Base-by-base conservation (phyloP, 2,329 filamentous ascomycete species). In the Aspergillus clavatus region DNA sequence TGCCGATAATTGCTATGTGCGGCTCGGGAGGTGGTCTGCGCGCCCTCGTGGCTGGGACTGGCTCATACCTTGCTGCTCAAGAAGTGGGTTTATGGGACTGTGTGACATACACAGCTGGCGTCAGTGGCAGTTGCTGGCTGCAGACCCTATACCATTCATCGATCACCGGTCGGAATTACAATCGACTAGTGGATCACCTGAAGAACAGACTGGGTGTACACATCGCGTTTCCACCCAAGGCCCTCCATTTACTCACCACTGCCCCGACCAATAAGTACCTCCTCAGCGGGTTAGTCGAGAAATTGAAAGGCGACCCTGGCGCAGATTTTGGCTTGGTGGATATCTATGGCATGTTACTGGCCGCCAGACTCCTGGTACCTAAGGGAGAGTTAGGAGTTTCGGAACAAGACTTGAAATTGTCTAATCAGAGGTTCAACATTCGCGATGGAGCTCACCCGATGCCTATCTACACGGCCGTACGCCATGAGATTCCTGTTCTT, bases 101-200 rank as follows among this genome's bases (percentile, higher is more conserved):
- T 63, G 79, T 88, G 8, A 97, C 90, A 1, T 98, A 98, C 61
- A 95, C 89, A 0, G 89, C 91, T 4, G 93, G 93, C 1, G 93
- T 98, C 39, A 96, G 89, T 62, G 93, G 93, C 0, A 94, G 87
- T 52, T 97, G 93, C 66, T 98, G 93, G 93, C 76, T 97, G 5
- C 91, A 97, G 65, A 77, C 87, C 0, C 75, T 98, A 3, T 95
- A 87, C 62, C 83, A 93, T 60, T 91, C 88, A 0, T 87, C 88
- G 0, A 77, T 97, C 45, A 78, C 84, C 0, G 75, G 77, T 12
- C 80, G 83, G 43, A 81, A 80, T 50, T 80, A 95, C 55, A 72
- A 77, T 18, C 79, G 75, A 28, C 75, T 95, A 16, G 79, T 96
- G 29, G 80, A 90, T 7, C 93, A 98, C 61, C 72, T 98, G 43